Evolutionary conservation across 2,329 filamentous ascomycete genomes (phyloP), one percentile per base, ranked within the genome.

Genomic region (Coniochaeta sp.): DNA sequence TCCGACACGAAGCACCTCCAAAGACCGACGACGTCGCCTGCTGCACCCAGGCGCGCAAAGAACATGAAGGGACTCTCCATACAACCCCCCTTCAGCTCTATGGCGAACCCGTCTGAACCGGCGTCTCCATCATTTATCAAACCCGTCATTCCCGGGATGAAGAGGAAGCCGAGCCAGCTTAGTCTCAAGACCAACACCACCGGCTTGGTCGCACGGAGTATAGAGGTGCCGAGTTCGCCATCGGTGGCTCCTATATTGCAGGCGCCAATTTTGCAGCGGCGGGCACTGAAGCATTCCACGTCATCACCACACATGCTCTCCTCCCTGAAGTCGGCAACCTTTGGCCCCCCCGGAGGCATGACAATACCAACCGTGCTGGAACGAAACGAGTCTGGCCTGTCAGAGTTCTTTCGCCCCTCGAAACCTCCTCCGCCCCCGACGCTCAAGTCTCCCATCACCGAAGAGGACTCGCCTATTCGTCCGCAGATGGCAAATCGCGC

Each of bases 11-110:
- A 60, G 33, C 65, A 64, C n/a, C 63, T 73, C 26, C 74, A 74
- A 56, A 73, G 82, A 31, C 82, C 82, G 14, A 83, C 83, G 78
- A 85, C 83, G 18, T 86, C 83, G 20, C 83, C 85, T 7, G 83
- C 82, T n/a, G 38, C 38, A 3, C 85, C 85, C 1, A 78, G 86
- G 60, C 85, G 87, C 61, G 78, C 81, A n/a, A 84, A 87, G 53
- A 94, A 94, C 63, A 85, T 91, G 70, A 94, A 94, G 69, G 88
- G 88, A 33, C 76, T 94, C 4, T 91, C 87, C 1, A 87, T 94
- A 45, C 87, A 91, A 61, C 83, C 77, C 50, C 85, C 74, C 0
- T 73, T 78, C 47, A 69, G 71, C 32, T 68, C 75, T 8, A 70
- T 76, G 61, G 65, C 78, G 58, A 68, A 74, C 9, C 70, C 74